A percentile compares a stretch with the other conserved stretches of the same genome.
Evolutionary conservation across 441 rosid genomes (phyloP).

Genomic region (Theobroma grandiflorum): DNA sequence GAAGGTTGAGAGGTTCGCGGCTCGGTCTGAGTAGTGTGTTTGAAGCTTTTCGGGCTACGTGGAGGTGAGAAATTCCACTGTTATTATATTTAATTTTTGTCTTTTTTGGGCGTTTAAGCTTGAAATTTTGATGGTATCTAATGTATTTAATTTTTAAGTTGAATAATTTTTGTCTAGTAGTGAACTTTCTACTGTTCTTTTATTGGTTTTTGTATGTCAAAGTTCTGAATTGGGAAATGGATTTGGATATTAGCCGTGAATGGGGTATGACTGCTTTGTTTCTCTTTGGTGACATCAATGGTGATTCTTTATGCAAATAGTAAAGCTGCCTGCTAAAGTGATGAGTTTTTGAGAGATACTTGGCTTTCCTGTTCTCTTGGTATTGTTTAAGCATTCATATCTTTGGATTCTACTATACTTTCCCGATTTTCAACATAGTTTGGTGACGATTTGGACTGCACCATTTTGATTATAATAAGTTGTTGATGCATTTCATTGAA

Average conservation of each 20-base stretch:
- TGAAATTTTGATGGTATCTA: not conserved
- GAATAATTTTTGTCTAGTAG: not conserved
- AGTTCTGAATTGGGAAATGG: not conserved
- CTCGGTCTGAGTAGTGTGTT: conserved; percentile 59
- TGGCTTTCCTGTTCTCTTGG: not conserved
- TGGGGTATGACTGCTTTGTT: not conserved
- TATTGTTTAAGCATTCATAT: not conserved
- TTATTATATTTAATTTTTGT: not conserved
- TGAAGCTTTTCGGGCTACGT: conserved; percentile 19
- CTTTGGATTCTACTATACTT: not conserved
- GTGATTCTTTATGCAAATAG: not conserved
- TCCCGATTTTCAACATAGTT: not conserved
- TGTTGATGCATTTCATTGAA: not conserved
- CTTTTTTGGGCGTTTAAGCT: not conserved
- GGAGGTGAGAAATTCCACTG: conserved; percentile 9
- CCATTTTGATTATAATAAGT: not conserved
- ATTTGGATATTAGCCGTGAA: not conserved
- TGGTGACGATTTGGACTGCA: not conserved
- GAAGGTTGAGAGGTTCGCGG: conserved; percentile 94
- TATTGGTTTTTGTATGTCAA: not conserved
- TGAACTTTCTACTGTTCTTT: not conserved
- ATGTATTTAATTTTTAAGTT: not conserved
- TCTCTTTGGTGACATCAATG: not conserved
- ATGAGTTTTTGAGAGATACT: not conserved
- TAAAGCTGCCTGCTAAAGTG: not conserved